Conservation (phyloP, 768 basidiomycete species). For the Leucocoprinus sp. region DNA sequence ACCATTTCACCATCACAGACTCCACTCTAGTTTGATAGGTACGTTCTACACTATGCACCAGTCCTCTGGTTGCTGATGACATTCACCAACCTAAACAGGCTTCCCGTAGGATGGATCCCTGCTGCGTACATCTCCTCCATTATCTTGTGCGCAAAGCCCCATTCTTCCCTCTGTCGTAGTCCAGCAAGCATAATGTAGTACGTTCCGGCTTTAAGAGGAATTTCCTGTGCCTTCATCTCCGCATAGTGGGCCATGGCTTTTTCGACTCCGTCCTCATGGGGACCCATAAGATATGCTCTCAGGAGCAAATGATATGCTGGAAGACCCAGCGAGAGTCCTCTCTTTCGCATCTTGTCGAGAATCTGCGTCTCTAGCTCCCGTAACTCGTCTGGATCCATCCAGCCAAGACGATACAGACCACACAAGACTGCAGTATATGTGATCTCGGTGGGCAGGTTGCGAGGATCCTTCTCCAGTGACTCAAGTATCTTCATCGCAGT, state of each 20-base stretch:
- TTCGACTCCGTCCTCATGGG: slow-evolving; percentile 39
- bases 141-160: slow-evolving; percentile 52
- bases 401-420: slow-evolving; percentile 56
- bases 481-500: slow-evolving; percentile 63
- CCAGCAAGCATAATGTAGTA: slow-evolving; percentile 74
- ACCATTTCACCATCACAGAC: neutral
- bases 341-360: slow-evolving; percentile 48
- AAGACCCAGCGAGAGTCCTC: slow-evolving; percentile 46
- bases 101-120: slow-evolving; percentile 36
- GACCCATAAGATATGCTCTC: slow-evolving; percentile 50
- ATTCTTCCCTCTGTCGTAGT: slow-evolving; percentile 47
- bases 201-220: slow-evolving; percentile 51
- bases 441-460: slow-evolving; percentile 57
- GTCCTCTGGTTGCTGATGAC: slow-evolving; percentile 33
- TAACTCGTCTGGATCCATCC: slow-evolving; percentile 36
- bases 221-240: slow-evolving; percentile 45
- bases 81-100: slow-evolving; percentile 40
- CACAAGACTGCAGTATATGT: slow-evolving; percentile 80
- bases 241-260: slow-evolving; percentile 51
- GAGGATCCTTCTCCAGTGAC: slow-evolving; percentile 60
- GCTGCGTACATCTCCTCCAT: slow-evolving; percentile 49
- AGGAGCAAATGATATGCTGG: slow-evolving; percentile 76
- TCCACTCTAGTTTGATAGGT: slow-evolving; percentile 1
- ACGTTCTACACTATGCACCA: neutral
- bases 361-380: slow-evolving; percentile 43